Percentiles rank a stretch among this genome's conserved stretches.
These are phyloP conservation scores for Boletellus ananas DNA, from an alignment of 768 basidiomycete genomes.

Conservation along the genomic window DNA sequence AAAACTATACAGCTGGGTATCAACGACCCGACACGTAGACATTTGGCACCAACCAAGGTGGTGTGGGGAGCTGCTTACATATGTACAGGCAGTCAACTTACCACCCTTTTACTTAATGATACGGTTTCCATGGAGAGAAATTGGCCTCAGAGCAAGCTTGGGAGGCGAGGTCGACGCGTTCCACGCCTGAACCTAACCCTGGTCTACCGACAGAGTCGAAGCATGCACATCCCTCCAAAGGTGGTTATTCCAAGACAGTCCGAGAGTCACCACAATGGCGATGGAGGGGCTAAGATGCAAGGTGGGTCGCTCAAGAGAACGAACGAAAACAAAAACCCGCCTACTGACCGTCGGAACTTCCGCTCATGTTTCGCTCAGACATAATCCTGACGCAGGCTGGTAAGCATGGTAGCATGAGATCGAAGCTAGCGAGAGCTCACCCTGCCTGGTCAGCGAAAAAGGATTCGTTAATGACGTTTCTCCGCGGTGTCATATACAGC, in stretches of 20 bases:
- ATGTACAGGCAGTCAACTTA: neutral
- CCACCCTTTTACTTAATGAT: neutral
- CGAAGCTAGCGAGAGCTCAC: neutral
- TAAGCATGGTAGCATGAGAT: neutral
- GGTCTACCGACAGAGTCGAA: neutral
- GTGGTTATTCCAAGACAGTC: neutral
- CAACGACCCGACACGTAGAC: too few species aligned
- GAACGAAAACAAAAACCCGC: neutral
- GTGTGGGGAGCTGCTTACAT: too few species aligned
- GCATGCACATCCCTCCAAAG: neutral
- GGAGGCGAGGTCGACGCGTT: neutral
- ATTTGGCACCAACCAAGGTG: too few species aligned
- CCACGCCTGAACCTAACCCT: neutral
- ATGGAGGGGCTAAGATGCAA: neutral
- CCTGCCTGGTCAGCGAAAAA: neutral
- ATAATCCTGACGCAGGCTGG: neutral
- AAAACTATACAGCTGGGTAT: too few species aligned
- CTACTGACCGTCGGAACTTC: neutral
- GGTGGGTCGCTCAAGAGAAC: neutral
- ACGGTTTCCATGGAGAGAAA: neutral
- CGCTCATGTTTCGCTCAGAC: neutral
- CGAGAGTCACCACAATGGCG: neutral
- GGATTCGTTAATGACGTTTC: neutral
- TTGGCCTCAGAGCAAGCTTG: neutral
- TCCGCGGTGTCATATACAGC: conserved; percentile 9